Evolutionary conservation across 192 early-diverging fungal genomes (phyloP).

Genomic region (Rhizophagus prolifer): DNA sequence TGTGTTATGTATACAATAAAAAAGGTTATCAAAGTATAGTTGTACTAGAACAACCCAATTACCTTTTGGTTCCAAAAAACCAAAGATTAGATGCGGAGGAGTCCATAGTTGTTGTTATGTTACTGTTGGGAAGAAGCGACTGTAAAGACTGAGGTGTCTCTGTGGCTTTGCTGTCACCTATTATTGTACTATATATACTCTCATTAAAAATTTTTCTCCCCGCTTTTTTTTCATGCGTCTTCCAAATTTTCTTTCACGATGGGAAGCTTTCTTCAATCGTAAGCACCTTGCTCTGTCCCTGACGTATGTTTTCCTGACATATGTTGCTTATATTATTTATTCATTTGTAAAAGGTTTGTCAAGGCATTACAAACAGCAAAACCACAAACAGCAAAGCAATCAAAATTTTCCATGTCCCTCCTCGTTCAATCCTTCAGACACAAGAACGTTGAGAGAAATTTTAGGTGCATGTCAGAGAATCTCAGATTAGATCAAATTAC

Average conservation of each 20-base stretch:
- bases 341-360: not conserved
- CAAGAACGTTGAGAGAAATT: conserved; percentile 12
- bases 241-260: conserved; percentile 1
- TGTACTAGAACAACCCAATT: too few species aligned
- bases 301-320: conserved; percentile 10
- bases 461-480: conserved; percentile 15
- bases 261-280: not conserved
- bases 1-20: too few species aligned
- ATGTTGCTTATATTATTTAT: not conserved
- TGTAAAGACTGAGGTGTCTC: too few species aligned
- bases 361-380: not conserved
- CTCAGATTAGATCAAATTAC: conserved; percentile 12
- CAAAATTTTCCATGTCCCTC: conserved; percentile 9
- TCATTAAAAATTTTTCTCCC: not conserved
- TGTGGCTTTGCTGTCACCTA: too few species aligned
- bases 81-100: too few species aligned
- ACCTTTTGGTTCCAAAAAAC: too few species aligned
- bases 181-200: not conserved
- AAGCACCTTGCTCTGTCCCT: not conserved
- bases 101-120: too few species aligned
- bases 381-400: not conserved
- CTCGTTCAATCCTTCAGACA: conserved; percentile 8
- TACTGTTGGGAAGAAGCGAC: too few species aligned
- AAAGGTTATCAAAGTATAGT: too few species aligned
- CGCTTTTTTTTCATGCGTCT: not conserved